A percentile compares a stretch with the other conserved stretches of the same genome.
Evolutionary conservation across 805 yeast genomes (phyloP).

Genomic region (Candida khao-thaluensis): DNA sequence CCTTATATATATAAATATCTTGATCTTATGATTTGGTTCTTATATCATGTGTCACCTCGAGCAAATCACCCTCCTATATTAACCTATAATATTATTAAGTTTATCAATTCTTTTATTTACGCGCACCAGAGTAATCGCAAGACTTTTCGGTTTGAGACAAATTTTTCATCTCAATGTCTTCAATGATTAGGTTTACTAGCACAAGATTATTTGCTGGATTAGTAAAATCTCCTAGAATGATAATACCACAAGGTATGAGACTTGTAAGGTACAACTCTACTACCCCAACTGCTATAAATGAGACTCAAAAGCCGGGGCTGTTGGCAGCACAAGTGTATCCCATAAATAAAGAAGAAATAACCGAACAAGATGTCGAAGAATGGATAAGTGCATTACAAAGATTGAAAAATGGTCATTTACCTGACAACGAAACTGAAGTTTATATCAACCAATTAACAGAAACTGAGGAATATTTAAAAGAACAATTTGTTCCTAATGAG

Average conservation of each 20-base stretch:
- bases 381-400: constrained; percentile 47
- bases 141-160: neutral
- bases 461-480: constrained; percentile 34
- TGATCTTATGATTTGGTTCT: no score
- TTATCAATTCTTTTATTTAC: neutral
- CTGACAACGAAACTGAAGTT: constrained; percentile 33
- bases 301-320: constrained; percentile 10
- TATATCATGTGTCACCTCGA: no score
- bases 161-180: constrained; percentile 9
- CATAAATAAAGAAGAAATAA: constrained; percentile 33
- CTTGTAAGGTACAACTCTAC: constrained; percentile 7
- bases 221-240: neutral
- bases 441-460: constrained; percentile 39
- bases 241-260: neutral
- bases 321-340: constrained; percentile 40
- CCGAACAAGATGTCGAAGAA: constrained; percentile 42
- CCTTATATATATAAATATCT: no score
- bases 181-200: constrained; percentile 16
- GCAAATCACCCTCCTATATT: neutral
- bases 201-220: constrained; percentile 4
- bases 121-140: constrained; percentile 1
- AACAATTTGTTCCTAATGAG: constrained; percentile 55
- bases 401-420: constrained; percentile 33
- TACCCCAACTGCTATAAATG: neutral
- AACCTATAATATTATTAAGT: neutral